phyloP scores from a whole-genome alignment of 352 stramenopile genomes.

The Globisporangium paroecandrum region DNA sequence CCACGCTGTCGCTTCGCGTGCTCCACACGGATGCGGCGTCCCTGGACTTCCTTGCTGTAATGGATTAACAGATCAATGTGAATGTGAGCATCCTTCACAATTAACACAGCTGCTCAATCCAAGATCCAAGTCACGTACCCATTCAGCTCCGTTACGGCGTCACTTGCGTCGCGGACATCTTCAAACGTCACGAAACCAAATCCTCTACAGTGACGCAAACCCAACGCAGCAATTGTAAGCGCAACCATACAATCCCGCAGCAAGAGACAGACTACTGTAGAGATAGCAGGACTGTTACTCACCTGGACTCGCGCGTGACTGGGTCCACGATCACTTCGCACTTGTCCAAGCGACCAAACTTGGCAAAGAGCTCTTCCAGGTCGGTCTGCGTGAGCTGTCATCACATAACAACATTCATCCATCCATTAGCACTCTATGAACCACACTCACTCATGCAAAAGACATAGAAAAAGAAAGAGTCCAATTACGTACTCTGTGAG shows the following conservation, averaged over 20 bases:
- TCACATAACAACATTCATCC: not conserved
- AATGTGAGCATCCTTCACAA: not conserved
- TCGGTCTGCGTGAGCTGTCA: slow-evolving; percentile 42
- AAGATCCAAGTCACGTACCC: slow-evolving; percentile 37
- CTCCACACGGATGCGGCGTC: slow-evolving; percentile 70
- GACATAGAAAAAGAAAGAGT: not conserved
- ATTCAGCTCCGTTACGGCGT: slow-evolving; percentile 78
- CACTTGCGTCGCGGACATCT: slow-evolving; percentile 68
- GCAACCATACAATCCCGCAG: not conserved
- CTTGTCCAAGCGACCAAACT: slow-evolving; percentile 71
- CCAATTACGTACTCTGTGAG: slow-evolving; percentile 34
- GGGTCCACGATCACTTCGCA: slow-evolving; percentile 82
- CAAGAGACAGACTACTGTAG: not conserved
- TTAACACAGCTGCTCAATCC: not conserved
- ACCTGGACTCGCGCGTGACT: slow-evolving; percentile 72
- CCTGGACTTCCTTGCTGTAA: slow-evolving; percentile 69
- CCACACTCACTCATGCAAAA: not conserved
- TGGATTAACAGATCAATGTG: slow-evolving; percentile 5
- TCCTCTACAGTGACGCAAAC: slow-evolving; percentile 28
- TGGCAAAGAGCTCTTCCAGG: slow-evolving; percentile 66
- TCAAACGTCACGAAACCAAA: slow-evolving; percentile 81
- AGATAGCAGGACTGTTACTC: not conserved
- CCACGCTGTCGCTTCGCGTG: slow-evolving; percentile 77
- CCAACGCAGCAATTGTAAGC: not conserved
- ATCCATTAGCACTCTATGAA: not conserved